Percentiles rank a stretch among this genome's conserved stretches.
phyloP scores from a whole-genome alignment of 257 asterid species.

The Catharanthus roseus region DNA sequence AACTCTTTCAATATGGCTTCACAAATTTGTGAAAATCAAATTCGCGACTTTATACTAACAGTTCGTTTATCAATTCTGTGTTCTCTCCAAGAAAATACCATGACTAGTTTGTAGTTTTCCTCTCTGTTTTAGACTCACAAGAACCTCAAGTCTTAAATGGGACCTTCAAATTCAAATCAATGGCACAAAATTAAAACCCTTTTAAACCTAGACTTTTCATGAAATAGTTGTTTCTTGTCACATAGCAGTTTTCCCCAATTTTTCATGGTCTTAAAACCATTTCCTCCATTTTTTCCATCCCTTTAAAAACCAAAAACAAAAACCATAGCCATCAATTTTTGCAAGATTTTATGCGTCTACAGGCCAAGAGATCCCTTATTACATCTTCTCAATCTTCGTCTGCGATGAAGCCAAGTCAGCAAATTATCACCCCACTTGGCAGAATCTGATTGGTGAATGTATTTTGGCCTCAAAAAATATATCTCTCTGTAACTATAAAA shows the following conservation, averaged over 20 bases:
- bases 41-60: no score
- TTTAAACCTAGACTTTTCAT: background rate
- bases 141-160: slow-evolving; percentile 22
- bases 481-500: slow-evolving; percentile 33
- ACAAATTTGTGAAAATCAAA: no score
- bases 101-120: background rate
- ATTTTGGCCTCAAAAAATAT: slow-evolving; percentile 35
- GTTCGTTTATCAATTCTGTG: no score
- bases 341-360: slow-evolving; percentile 10
- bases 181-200: slow-evolving; percentile 4
- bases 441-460: slow-evolving; percentile 26
- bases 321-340: slow-evolving; percentile 14
- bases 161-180: slow-evolving; percentile 3
- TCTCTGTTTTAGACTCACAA: slow-evolving; percentile 4
- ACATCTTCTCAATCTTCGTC: background rate
- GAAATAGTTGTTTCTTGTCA: slow-evolving; percentile 2
- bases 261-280: slow-evolving; percentile 22
- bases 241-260: background rate
- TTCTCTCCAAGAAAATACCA: background rate
- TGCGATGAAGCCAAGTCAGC: slow-evolving; percentile 22
- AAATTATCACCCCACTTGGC: slow-evolving; percentile 39
- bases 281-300: no score
- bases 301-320: background rate
- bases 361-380: no score
- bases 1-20: no score